phyloP scores from a whole-genome alignment of 2,329 filamentous ascomycete species.

The Calonectria pauciramosa region DNA sequence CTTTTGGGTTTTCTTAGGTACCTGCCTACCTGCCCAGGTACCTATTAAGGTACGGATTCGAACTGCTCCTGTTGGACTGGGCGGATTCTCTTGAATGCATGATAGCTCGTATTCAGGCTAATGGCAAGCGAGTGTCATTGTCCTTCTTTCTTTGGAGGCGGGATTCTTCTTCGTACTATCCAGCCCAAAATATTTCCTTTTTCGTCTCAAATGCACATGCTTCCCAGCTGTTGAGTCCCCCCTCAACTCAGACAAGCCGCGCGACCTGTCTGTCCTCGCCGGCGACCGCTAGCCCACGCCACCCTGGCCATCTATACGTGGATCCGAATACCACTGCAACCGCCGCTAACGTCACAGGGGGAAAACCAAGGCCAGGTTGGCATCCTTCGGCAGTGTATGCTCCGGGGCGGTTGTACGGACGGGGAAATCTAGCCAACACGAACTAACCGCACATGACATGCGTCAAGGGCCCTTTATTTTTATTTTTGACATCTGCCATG shows the following conservation, averaged over 20 bases:
- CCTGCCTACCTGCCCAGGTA: neutral
- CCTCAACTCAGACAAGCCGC: neutral
- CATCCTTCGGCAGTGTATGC: neutral
- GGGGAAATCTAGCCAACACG: neutral
- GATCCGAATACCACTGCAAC: slow-evolving; percentile 8
- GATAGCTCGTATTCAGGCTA: neutral
- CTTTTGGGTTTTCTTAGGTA: neutral
- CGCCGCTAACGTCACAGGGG: neutral
- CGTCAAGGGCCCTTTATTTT: neutral
- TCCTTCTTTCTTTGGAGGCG: neutral
- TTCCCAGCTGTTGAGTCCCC: neutral
- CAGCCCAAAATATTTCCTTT: neutral
- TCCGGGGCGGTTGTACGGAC: slow-evolving; percentile 1
- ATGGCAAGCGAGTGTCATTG: neutral
- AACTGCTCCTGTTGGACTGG: neutral
- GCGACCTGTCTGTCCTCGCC: neutral
- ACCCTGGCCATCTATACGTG: slow-evolving; percentile 5
- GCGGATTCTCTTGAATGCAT: neutral
- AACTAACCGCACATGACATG: neutral
- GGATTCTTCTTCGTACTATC: neutral
- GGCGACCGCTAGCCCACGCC: neutral
- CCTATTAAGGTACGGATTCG: neutral
- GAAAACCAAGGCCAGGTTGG: neutral
- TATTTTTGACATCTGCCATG: neutral
- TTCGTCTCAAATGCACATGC: neutral